These are phyloP conservation scores for Acanthamoeba triangularis DNA, from an alignment of 208 protist species.

Conservation along the genomic window DNA sequence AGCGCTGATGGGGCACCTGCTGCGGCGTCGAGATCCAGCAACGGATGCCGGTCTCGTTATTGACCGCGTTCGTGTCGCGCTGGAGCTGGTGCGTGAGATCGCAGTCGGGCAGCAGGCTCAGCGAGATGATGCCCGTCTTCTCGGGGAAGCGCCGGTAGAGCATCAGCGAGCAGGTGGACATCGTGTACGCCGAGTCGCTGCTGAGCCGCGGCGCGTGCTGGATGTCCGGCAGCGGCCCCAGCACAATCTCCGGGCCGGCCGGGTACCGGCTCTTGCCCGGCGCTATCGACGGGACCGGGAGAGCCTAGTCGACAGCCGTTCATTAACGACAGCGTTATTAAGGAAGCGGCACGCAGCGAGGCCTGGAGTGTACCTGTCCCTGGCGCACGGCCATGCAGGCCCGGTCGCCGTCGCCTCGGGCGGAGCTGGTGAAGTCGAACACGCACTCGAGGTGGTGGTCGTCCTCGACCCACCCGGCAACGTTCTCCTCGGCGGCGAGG, in stretches of 20 bases:
- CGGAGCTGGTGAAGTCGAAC: not conserved
- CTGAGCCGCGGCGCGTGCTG: conserved; percentile 41
- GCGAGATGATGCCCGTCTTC: conserved; percentile 25
- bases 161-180: conserved; percentile 10
- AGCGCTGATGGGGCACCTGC: not conserved
- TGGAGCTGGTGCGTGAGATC: conserved; percentile 38
- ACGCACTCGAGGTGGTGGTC: conserved; percentile 53
- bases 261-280: not conserved
- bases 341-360: not conserved
- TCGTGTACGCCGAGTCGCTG: conserved; percentile 15
- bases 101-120: conserved; percentile 59
- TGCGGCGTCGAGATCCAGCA: conserved; percentile 60
- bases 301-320: not conserved
- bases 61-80: not conserved
- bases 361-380: not conserved
- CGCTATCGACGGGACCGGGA: not conserved
- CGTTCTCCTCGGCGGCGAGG: not conserved
- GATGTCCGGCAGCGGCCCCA: conserved; percentile 54
- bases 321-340: not conserved
- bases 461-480: not conserved
- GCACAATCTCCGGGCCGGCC: conserved; percentile 1
- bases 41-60: conserved; percentile 30
- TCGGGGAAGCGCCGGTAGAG: conserved; percentile 36
- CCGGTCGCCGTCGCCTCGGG: not conserved
- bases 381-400: conserved; percentile 55